phyloP scores from a whole-genome alignment of 2,329 filamentous ascomycete species.

The Fusarium sp. region DNA sequence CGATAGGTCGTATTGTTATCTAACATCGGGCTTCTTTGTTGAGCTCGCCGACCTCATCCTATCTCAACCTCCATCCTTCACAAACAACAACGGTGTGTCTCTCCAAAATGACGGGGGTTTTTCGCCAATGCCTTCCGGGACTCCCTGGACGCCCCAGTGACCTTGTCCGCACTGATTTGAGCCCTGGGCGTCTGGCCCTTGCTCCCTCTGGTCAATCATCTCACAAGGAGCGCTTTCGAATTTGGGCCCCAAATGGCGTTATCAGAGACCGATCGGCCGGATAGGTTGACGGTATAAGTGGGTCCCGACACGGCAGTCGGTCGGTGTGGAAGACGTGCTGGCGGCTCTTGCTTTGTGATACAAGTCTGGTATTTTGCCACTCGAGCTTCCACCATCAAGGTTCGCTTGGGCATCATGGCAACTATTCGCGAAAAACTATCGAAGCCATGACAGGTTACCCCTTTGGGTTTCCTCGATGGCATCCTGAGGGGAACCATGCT shows the following conservation, averaged over 20 bases:
- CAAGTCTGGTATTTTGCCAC: slow-evolving; percentile 33
- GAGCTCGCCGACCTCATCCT: background rate
- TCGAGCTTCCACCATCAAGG: slow-evolving; percentile 6
- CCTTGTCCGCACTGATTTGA: slow-evolving; percentile 27
- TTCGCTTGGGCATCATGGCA: background rate
- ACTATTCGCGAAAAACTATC: background rate
- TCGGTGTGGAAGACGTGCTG: slow-evolving; percentile 12
- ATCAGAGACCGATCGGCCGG: slow-evolving; percentile 42
- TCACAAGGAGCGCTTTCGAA: slow-evolving; percentile 36
- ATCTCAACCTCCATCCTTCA: background rate
- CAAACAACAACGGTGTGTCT: background rate
- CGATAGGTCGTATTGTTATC: slow-evolving; percentile 1
- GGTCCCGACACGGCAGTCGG: slow-evolving; percentile 39
- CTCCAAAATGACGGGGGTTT: background rate
- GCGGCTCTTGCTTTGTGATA: slow-evolving; percentile 28
- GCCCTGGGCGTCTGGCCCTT: slow-evolving; percentile 17
- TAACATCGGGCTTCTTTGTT: background rate
- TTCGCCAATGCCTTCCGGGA: background rate
- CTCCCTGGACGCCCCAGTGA: background rate
- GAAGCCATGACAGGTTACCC: background rate
- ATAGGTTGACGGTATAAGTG: slow-evolving; percentile 36
- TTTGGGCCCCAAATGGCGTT: slow-evolving; percentile 41
- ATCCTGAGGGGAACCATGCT: slow-evolving; percentile 9
- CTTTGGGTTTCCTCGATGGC: slow-evolving; percentile 3
- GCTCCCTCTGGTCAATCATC: slow-evolving; percentile 25